Base-by-base conservation (phyloP, 257 asterid genomes). In the Petunia axillaris region DNA sequence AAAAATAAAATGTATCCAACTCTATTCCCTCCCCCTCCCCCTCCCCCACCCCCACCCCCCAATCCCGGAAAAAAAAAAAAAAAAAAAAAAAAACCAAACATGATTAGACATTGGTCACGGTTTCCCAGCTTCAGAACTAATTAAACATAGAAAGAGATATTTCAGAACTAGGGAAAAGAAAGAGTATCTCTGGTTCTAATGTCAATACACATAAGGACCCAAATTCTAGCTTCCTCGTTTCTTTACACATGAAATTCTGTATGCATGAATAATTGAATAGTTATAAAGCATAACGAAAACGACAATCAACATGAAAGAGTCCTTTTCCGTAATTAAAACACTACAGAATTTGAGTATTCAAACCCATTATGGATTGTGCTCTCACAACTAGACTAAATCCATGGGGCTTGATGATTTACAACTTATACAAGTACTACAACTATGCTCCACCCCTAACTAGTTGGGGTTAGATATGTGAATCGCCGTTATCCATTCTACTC, bases 171-270 rank as follows among this genome's bases (percentile, higher is more conserved):
- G 75, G 75, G n/a, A 25, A 67, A 67, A 67, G 75, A n/a, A 43
- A 6, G 55, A 43, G 8, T 4, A 7, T 64, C 50, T 40, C 8
- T 40, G 53, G 40, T 52, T 66, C 41, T 35, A 66, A 15, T 43
- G 75, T 41, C 40, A 67, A 67, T 67, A 67, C 54, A 67, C 14
- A n/a, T n/a, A 43, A 43, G 55, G 8, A 60, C 65, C 65, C 7
- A 25, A 59, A 25, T 60, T 60, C 16, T 7, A 59, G 25, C 71
- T 64, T 64, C 39, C 44, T 38, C 14, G 35, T 39, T 64, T 39
- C 48, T 10, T 38, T 39, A 5, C 5, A n/a, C 38, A 36, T 8
- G 3, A 36, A 38, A 64, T 64, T 13, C 43, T 38, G 38, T 13
- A 37, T 25, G 39, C 71, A 64, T 64, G 71, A 10, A 25, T 25